These are phyloP conservation scores for Cyathus striatus DNA, from an alignment of 768 basidiomycete genomes.

Conservation along the genomic window DNA sequence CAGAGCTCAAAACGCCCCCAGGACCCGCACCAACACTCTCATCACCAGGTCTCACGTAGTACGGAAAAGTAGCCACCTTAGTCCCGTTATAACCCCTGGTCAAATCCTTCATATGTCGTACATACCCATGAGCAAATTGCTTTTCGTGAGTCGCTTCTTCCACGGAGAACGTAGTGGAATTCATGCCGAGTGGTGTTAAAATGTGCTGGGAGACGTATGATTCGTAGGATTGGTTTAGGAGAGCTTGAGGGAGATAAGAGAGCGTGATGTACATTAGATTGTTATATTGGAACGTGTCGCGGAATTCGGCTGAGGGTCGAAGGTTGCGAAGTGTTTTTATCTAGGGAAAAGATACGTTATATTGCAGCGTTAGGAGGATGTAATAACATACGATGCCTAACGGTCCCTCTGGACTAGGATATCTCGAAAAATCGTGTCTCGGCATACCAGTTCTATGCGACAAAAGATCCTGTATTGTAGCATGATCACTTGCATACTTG, in stretches of 20 bases:
- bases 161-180: slow-evolving; percentile 32
- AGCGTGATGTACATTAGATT: slow-evolving; percentile 40
- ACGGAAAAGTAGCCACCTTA: slow-evolving; percentile 27
- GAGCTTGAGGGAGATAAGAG: slow-evolving; percentile 29
- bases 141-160: slow-evolving; percentile 26
- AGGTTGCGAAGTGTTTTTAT: slow-evolving; percentile 30
- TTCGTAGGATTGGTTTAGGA: slow-evolving; percentile 35
- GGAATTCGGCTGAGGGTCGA: slow-evolving; percentile 31
- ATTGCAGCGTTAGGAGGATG: neutral
- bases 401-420: slow-evolving; percentile 21
- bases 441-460: slow-evolving; percentile 41
- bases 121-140: slow-evolving; percentile 30
- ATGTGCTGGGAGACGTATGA: slow-evolving; percentile 33
- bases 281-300: slow-evolving; percentile 40
- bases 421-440: slow-evolving; percentile 35
- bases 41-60: slow-evolving; percentile 32
- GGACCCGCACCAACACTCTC: slow-evolving; percentile 36
- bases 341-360: slow-evolving; percentile 11
- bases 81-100: slow-evolving; percentile 24
- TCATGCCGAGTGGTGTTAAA: slow-evolving; percentile 33
- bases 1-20: slow-evolving; percentile 32
- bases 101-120: slow-evolving; percentile 26
- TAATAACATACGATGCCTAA: slow-evolving; percentile 26
- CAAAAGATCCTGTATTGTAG: slow-evolving; percentile 34
- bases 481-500: slow-evolving; percentile 24